Conservation (phyloP, 225 moss, liverwort and hornwort genomes). For the Bryoerythrophyllum caledonicum region DNA sequence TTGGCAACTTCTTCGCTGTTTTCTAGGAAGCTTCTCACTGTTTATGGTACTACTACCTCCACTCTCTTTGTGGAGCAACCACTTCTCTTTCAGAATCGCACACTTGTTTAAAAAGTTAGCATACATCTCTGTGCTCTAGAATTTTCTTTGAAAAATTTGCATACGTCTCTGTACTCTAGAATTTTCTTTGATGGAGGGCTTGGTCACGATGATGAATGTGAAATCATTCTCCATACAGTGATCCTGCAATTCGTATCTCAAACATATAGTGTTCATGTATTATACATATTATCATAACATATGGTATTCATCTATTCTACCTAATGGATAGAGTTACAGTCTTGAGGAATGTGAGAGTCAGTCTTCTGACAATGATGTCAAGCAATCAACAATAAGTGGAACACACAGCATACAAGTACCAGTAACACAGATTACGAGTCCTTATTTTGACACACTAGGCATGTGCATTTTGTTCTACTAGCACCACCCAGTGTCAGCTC, state of each 20-base stretch:
- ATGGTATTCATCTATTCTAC: too few relatives aligned
- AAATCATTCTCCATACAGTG: neutral
- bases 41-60: too few relatives aligned
- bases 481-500: neutral
- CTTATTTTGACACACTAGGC: neutral
- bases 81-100: neutral
- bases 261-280: too few relatives aligned
- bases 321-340: neutral
- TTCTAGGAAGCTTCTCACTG: neutral
- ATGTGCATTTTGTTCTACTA: neutral
- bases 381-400: constrained; percentile 2
- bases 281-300: too few relatives aligned
- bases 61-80: neutral
- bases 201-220: neutral
- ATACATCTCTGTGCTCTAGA: too few relatives aligned
- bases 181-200: neutral
- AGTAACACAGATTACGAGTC: neutral
- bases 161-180: neutral
- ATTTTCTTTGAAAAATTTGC: too few relatives aligned
- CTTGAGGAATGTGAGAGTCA: neutral
- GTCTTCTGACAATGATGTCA: constrained; percentile 5
- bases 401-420: neutral
- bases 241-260: too few relatives aligned
- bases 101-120: neutral
- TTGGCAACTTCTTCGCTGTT: neutral